Evolutionary conservation across 768 basidiomycete species (phyloP).

Genomic region (Bullera alba): DNA sequence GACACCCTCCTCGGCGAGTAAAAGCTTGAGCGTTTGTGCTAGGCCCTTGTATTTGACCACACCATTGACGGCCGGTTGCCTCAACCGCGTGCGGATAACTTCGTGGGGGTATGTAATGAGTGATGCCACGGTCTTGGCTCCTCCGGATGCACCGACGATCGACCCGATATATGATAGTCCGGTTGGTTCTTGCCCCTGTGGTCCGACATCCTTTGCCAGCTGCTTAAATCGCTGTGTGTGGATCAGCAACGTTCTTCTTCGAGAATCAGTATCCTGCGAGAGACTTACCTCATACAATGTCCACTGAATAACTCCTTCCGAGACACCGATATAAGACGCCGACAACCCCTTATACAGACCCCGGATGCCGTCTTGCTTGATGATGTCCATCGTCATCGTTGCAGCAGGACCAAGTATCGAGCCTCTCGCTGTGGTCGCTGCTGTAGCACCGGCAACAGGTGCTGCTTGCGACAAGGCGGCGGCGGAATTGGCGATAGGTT

Average conservation of each 20-base stretch:
- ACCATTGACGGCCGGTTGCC: slow-evolving; percentile 70
- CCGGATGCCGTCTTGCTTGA: slow-evolving; percentile 68
- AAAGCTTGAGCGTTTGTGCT: slow-evolving; percentile 70
- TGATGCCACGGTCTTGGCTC: slow-evolving; percentile 87
- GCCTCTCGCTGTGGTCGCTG: slow-evolving; percentile 3
- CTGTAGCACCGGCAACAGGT: neutral
- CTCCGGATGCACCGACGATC: slow-evolving; percentile 82
- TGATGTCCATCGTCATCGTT: slow-evolving; percentile 59
- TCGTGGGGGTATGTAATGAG: slow-evolving; percentile 98
- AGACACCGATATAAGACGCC: slow-evolving; percentile 90
- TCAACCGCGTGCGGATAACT: slow-evolving; percentile 83
- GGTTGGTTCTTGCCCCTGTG: slow-evolving; percentile 9
- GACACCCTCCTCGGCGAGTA: slow-evolving; percentile 79
- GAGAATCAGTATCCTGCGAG: neutral
- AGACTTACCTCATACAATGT: slow-evolving; percentile 72
- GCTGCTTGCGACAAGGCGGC: slow-evolving; percentile 15
- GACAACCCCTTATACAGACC: slow-evolving; percentile 94
- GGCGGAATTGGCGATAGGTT: slow-evolving; percentile 27
- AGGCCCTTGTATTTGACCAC: slow-evolving; percentile 79
- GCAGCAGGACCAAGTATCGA: slow-evolving; percentile 20
- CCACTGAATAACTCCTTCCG: slow-evolving; percentile 96
- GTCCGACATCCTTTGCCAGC: slow-evolving; percentile 45
- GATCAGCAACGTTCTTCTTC: neutral
- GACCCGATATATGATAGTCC: slow-evolving; percentile 21
- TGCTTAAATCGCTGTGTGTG: slow-evolving; percentile 61